These are phyloP conservation scores for Populus alba DNA, from an alignment of 345 rosid genomes.

Conservation along the genomic window DNA sequence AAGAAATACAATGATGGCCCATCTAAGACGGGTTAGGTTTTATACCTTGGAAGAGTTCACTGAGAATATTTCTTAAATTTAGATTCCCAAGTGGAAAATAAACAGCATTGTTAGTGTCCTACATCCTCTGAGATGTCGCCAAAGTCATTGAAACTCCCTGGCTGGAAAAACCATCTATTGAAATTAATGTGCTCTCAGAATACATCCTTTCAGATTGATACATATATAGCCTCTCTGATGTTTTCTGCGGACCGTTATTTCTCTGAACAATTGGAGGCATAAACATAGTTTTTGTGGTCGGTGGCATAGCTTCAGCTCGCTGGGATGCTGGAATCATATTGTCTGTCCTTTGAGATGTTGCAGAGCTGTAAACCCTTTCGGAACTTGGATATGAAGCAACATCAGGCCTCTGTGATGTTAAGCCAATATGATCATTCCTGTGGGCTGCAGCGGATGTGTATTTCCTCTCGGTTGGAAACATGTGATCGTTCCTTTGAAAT, in stretches of 20 bases:
- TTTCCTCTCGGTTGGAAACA: slow-evolving; percentile 32
- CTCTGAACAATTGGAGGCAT: slow-evolving; percentile 29
- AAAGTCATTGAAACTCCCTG: slow-evolving; percentile 25
- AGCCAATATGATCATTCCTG: slow-evolving; percentile 11
- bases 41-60: too few relatives aligned
- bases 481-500: slow-evolving; percentile 25
- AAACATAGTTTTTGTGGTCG: slow-evolving; percentile 26
- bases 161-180: slow-evolving; percentile 37
- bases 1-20: neutral
- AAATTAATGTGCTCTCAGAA: slow-evolving; percentile 27
- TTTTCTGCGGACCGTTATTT: slow-evolving; percentile 7
- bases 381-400: slow-evolving; percentile 17
- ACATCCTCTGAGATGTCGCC: slow-evolving; percentile 33
- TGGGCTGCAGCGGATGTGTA: slow-evolving; percentile 25
- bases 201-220: slow-evolving; percentile 33
- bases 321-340: slow-evolving; percentile 17
- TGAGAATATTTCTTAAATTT: too few relatives aligned
- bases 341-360: slow-evolving; percentile 17
- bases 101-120: neutral
- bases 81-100: neutral
- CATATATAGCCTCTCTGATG: slow-evolving; percentile 38
- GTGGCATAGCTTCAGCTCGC: slow-evolving; percentile 1
- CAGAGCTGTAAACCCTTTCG: slow-evolving; percentile 28
- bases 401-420: slow-evolving; percentile 25
- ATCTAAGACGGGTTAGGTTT: too few relatives aligned